These are phyloP conservation scores for Saturnispora serradocipensis DNA, from an alignment of 805 yeast species.

Conservation along the genomic window DNA sequence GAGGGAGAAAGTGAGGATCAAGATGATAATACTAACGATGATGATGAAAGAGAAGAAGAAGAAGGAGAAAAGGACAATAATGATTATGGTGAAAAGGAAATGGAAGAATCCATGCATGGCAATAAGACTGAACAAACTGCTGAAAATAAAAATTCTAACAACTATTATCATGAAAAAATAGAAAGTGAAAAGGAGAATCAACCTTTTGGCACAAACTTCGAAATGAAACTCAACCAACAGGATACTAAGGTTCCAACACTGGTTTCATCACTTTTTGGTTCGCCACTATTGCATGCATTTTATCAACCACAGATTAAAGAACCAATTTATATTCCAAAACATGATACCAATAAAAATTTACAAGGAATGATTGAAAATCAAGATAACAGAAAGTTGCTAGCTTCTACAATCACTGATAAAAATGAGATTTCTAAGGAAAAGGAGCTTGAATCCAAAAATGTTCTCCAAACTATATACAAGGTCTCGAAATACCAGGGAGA, in stretches of 20 bases:
- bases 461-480: conserved; percentile 3
- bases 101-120: neutral
- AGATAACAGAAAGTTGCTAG: neutral
- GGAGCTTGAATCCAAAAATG: neutral
- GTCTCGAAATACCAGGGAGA: conserved; percentile 3
- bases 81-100: neutral
- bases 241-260: neutral
- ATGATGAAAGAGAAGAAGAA: neutral
- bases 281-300: conserved; percentile 15
- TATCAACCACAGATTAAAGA: conserved; percentile 20
- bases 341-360: neutral
- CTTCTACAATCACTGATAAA: neutral
- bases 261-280: conserved; percentile 7
- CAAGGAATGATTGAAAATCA: neutral
- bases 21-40: neutral
- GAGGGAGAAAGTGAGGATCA: conserved; percentile 36
- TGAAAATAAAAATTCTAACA: neutral
- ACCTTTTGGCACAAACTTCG: neutral
- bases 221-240: neutral
- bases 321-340: conserved; percentile 17
- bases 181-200: neutral
- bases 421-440: neutral
- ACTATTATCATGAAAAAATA: neutral
- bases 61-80: conserved; percentile 13
- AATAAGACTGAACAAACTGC: neutral